Evolutionary conservation across 2,329 filamentous ascomycete species (phyloP).

Genomic region (Sphaerostilbella broomeana): DNA sequence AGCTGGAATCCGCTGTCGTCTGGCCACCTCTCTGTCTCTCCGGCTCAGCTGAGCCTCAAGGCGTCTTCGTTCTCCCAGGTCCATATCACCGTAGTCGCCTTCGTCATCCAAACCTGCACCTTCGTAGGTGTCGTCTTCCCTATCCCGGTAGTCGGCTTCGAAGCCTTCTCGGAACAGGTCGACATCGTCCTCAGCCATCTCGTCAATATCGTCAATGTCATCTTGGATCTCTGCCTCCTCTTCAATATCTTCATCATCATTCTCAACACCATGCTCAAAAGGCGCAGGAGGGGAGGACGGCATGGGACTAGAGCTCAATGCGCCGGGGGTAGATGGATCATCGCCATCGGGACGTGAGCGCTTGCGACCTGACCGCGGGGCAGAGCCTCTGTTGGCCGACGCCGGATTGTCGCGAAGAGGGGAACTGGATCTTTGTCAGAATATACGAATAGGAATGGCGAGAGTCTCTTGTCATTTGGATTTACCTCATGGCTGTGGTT

Average conservation of each 20-base stretch:
- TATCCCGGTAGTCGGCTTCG: constrained; percentile 62
- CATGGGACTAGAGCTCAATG: constrained; percentile 53
- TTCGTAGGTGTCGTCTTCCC: constrained; percentile 64
- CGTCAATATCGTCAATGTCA: constrained; percentile 70
- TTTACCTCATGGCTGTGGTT: constrained; percentile 20
- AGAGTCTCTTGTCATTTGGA: background rate
- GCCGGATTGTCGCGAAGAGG: constrained; percentile 74
- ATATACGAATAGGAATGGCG: background rate
- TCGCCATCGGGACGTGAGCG: constrained; percentile 46
- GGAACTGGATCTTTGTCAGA: constrained; percentile 50
- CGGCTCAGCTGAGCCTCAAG: constrained; percentile 68
- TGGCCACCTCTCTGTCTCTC: constrained; percentile 64
- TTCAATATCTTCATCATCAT: constrained; percentile 66
- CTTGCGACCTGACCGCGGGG: constrained; percentile 46
- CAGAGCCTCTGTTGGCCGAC: constrained; percentile 72
- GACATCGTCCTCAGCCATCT: constrained; percentile 74
- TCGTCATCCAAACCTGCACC: constrained; percentile 70
- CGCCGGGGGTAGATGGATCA: constrained; percentile 46
- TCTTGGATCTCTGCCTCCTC: constrained; percentile 67
- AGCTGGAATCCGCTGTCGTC: constrained; percentile 59
- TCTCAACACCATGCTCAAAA: constrained; percentile 58
- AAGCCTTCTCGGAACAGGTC: constrained; percentile 71
- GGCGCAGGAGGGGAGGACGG: constrained; percentile 57
- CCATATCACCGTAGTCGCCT: constrained; percentile 64
- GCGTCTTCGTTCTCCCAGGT: constrained; percentile 57